Evolutionary conservation across 176 grass and related monocot genomes (phyloP).

Genomic region (Zea luxurians): DNA sequence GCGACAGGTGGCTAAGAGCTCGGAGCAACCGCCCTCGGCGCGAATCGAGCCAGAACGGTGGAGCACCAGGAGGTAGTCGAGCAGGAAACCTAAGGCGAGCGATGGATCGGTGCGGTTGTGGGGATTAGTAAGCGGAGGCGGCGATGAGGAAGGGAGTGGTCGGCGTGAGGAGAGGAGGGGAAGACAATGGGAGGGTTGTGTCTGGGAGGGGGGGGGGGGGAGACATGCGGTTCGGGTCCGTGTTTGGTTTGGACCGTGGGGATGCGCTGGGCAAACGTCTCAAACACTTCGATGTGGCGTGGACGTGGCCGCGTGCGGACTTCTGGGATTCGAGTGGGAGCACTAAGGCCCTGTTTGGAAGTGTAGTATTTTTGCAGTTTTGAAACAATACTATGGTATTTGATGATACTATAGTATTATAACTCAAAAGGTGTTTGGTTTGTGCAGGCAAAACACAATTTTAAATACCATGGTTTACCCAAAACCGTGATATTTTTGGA

Average conservation of each 20-base stretch:
- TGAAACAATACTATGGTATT: too few species aligned
- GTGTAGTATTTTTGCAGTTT: too few species aligned
- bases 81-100: neutral
- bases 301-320: conserved; percentile 4
- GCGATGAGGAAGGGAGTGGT: conserved; percentile 29
- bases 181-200: conserved; percentile 7
- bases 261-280: conserved; percentile 20
- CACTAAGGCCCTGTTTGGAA: neutral
- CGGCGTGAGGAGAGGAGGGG: conserved; percentile 20
- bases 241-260: conserved; percentile 32
- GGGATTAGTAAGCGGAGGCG: neutral
- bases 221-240: conserved; percentile 43
- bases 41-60: conserved; percentile 36
- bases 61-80: neutral
- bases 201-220: neutral
- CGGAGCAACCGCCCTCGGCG: conserved; percentile 16
- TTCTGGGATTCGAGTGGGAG: neutral
- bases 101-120: conserved; percentile 32
- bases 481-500: too few species aligned
- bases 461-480: too few species aligned
- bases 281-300: conserved; percentile 33
- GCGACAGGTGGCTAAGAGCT: conserved; percentile 12
- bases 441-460: too few species aligned
- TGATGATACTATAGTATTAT: too few species aligned
- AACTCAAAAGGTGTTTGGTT: too few species aligned